Conservation (phyloP, 1,284 basidiomycete genomes). For the Ustilago sp. region DNA sequence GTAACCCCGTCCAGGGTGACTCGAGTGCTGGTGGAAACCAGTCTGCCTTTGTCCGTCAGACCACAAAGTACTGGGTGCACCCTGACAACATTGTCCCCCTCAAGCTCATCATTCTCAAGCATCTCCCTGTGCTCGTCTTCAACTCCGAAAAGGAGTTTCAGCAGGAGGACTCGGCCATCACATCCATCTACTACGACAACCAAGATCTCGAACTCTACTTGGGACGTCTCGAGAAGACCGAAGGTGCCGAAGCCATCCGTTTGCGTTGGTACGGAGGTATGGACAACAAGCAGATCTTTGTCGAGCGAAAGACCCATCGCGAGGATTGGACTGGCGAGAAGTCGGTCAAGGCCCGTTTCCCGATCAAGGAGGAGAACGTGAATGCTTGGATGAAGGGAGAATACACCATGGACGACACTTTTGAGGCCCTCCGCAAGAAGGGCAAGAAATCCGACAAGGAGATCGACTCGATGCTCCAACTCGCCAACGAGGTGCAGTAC, state of each 20-base stretch:
- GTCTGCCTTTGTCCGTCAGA: conserved; percentile 96
- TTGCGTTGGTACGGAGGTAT: conserved; percentile 98
- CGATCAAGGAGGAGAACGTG: conserved; percentile 93
- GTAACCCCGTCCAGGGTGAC: conserved; percentile 93
- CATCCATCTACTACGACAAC: conserved; percentile 92
- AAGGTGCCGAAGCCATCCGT: conserved; percentile 96
- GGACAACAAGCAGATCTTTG: conserved; percentile 82
- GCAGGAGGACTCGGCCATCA: conserved; percentile 83
- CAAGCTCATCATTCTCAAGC: conserved; percentile 91
- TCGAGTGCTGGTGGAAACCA: conserved; percentile 92
- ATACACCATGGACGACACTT: conserved; percentile 93
- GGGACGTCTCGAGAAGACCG: conserved; percentile 96
- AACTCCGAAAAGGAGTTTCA: conserved; percentile 95
- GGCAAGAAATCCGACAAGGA: conserved; percentile 96
- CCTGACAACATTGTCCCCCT: conserved; percentile 86
- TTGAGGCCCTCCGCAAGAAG: conserved; percentile 86
- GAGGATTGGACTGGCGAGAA: conserved; percentile 99
- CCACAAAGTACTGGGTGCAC: conserved; percentile 97
- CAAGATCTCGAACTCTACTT: conserved; percentile 97
- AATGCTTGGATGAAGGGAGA: conserved; percentile 91
- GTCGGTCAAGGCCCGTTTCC: conserved; percentile 97
- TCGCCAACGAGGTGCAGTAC: conserved; percentile 96
- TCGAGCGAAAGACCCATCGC: conserved; percentile 97
- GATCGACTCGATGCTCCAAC: conserved; percentile 93
- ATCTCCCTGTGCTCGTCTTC: conserved; percentile 83